Base-by-base conservation (phyloP, 1,284 basidiomycete species). In the Cryptococcus jaspeensis region DNA sequence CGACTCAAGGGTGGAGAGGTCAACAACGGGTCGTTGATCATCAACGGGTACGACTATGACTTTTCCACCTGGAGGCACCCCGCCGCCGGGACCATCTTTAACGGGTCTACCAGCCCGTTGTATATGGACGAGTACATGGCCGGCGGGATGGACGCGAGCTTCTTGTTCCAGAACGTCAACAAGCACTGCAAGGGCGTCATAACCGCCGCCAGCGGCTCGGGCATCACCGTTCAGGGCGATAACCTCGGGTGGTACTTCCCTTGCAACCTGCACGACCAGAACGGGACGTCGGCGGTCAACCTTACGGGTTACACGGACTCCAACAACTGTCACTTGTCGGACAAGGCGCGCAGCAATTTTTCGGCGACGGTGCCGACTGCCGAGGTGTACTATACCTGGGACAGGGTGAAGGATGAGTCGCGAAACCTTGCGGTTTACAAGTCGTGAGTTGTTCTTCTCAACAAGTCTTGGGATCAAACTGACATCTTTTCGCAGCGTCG, bases 91-190 rank as follows among this genome's bases (percentile, higher is more conserved):
- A 79, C 81, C 39, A 65, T 63, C 2, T 94, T 93, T 77, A 85
- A 89, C 69, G 92, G 91, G 47, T 75, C 80, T 22, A 83, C 85
- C 8, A 96, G 93, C 76, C 94, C 94, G 8, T 81, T 97, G 11
- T 87, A 89, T 67, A 83, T 83, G 38, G 87, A 88, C 50, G 79
- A 81, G 3, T 97, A 87, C 85, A 81, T 84, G 63, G 84, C 90
- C 0, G 88, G 85, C 6, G 88, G 90, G 38, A 89, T 88, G 73
- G 96, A 98, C 68, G 87, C 88, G 18, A 91, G 88, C 42, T 94
- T 99, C 79, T 75, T 99, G 71, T 99, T 99, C 80, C 95, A 99
- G 79, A 89, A 86, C 51, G 86, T 88, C 61, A 94, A 94, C 73
- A 80, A 88, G 66, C 83, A 88, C 56, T 99, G 95, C 74, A 77